These are phyloP conservation scores for Termitomyces sp. DNA, from an alignment of 768 basidiomycete species.

Conservation along the genomic window DNA sequence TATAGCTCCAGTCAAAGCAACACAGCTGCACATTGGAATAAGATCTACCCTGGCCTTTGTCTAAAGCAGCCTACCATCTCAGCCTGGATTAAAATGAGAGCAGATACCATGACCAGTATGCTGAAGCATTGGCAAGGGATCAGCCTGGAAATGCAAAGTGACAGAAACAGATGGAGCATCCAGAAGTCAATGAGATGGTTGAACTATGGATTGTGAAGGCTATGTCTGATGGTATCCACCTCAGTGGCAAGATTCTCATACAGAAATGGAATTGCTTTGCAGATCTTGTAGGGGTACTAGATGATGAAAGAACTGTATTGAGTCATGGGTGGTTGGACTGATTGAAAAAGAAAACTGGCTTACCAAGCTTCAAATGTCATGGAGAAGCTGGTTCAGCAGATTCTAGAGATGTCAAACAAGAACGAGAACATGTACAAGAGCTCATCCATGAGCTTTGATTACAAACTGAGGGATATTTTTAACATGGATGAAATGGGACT, in stretches of 20 bases:
- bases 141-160: background rate
- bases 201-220: slow-evolving; percentile 16
- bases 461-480: too few relatives aligned
- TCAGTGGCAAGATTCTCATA: slow-evolving; percentile 28
- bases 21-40: background rate
- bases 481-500: too few relatives aligned
- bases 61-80: background rate
- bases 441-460: slow-evolving; percentile 11
- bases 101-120: background rate
- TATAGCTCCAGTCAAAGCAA: background rate
- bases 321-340: slow-evolving; percentile 29
- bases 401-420: slow-evolving; percentile 16
- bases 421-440: slow-evolving; percentile 19
- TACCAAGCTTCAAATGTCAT: slow-evolving; percentile 23
- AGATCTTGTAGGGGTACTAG: slow-evolving; percentile 23
- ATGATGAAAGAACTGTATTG: slow-evolving; percentile 25
- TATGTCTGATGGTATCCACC: slow-evolving; percentile 21
- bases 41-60: background rate
- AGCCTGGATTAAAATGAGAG: background rate
- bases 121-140: background rate
- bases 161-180: background rate
- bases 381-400: slow-evolving; percentile 28
- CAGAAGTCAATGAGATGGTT: slow-evolving; percentile 7
- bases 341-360: slow-evolving; percentile 20
- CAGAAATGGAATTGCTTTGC: slow-evolving; percentile 32